Evolutionary conservation across 345 rosid genomes (phyloP).

Genomic region (Camelina sativa): DNA sequence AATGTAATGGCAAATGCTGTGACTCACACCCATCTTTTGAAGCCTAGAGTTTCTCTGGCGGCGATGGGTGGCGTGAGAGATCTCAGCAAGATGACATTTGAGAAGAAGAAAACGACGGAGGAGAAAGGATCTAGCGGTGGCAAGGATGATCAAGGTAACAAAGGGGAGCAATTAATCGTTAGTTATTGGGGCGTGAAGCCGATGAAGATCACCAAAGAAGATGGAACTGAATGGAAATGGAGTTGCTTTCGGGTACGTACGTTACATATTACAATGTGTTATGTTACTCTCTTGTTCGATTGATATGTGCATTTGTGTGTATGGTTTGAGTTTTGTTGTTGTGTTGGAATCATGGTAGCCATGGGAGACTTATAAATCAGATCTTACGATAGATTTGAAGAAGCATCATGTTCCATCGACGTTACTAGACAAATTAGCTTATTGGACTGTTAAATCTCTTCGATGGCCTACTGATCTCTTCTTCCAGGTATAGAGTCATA

Average conservation of each 20-base stretch:
- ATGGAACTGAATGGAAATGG: slow-evolving; percentile 70
- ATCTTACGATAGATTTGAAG: slow-evolving; percentile 65
- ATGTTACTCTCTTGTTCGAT: neutral
- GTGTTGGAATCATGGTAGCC: slow-evolving; percentile 20
- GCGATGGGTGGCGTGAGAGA: slow-evolving; percentile 9
- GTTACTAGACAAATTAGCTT: slow-evolving; percentile 62
- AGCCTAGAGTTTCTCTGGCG: slow-evolving; percentile 4
- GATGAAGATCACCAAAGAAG: slow-evolving; percentile 52
- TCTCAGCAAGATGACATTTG: slow-evolving; percentile 39
- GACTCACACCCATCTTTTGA: slow-evolving; percentile 2
- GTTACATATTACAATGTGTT: neutral
- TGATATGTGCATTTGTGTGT: too few relatives aligned
- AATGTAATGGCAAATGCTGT: slow-evolving; percentile 6
- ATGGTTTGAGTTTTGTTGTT: neutral
- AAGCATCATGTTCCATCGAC: slow-evolving; percentile 69
- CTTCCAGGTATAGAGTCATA: slow-evolving; percentile 57
- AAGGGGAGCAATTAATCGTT: slow-evolving; percentile 43
- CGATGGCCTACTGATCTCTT: slow-evolving; percentile 75
- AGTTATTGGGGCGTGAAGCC: slow-evolving; percentile 66
- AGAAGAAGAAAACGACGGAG: slow-evolving; percentile 16
- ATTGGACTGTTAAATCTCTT: slow-evolving; percentile 69
- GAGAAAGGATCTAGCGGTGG: slow-evolving; percentile 18
- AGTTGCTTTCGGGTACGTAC: slow-evolving; percentile 61
- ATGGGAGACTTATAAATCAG: slow-evolving; percentile 64
- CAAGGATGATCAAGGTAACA: slow-evolving; percentile 27